Base-by-base conservation (phyloP, 2,329 filamentous ascomycete species). In the Microdochium nivale region DNA sequence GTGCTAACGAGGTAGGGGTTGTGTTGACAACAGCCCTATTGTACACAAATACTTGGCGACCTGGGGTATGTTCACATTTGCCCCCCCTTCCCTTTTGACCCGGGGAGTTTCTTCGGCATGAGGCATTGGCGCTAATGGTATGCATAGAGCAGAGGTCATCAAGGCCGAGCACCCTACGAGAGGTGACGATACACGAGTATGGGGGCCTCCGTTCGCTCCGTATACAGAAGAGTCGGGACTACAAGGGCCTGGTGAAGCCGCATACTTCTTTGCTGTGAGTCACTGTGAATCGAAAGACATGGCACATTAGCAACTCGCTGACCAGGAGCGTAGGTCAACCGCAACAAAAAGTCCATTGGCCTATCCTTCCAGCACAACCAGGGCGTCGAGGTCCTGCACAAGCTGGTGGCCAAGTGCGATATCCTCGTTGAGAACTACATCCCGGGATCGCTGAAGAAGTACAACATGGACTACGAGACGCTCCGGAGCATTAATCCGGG, bases 351-450 rank as follows among this genome's bases (percentile, higher is more conserved):
- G 66, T 97, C 92, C 0, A 70, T 99, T 1, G 94, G 83, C 0
- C 76, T 99, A 1, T 96, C 91, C 0, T 99, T 99, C 64, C 88
- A 94, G 60, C 84, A 95, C 61, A 79, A 84, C 25, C 80, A 85
- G 1, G 94, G 94, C 8, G 86, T 96, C 24, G 82, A 88, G 13
- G 90, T 99, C 52, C 75, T 99, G 3, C 91, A 96, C 70, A 84
- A 85, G 60, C 80, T 99, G 0, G 90, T 83, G 2, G 84, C 85
- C 54, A 84, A 89, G 64, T 94, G 88, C 64, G 94, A 99, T 66
- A 86, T 99, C 5, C 76, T 99, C 1, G 94, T 99, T 0, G 94
- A 99, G 67, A 99, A 99, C 65, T 99, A 97, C 66, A 81, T 99
- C 0, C 94, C 94, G 0, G 90, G 89, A 1, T 85, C 87, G 0